Base-by-base conservation (phyloP, 306 rosid species). In the Phaseolus lunatus region DNA sequence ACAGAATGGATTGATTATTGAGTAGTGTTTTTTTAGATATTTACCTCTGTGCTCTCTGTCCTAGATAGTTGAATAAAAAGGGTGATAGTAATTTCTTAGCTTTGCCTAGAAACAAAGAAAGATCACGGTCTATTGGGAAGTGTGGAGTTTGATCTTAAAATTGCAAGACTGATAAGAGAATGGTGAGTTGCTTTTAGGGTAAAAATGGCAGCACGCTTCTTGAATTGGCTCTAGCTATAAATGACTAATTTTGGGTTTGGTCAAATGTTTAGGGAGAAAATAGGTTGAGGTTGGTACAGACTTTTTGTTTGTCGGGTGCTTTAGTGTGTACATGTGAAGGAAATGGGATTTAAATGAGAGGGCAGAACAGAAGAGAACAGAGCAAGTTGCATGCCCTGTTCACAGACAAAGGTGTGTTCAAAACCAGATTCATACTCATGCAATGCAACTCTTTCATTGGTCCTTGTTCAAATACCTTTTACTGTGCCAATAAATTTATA, bases 331-430 rank as follows among this genome's bases (percentile, higher is more conserved):
- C 9, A 22, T 59, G 24, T 74, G 37, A 73, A 39, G 66, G 73
- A 57, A 3, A 62, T 35, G 75, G 37, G 72, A 75, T 43, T 83
- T 63, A 63, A 64, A 64, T 35, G 27, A 9, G 70, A 9, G 69
- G 43, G 43, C 43, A 37, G 43, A 9, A 2, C 12, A 39, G 44
- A 11, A 10, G 69, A 54, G 31, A 11, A 10, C 80, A 54, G 41
- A 56, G 62, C 80, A 78, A 83, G 63, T 74, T 75, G 87, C 85
- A 67, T 70, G 81, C 41, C 35, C 62, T 76, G 52, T 61, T 22
- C 33, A 39, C 44, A 39, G 9, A 2, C 12, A 22, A 26, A 48
- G 26, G 33, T 29, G 52, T 72, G 31, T 72, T 72, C 58, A 63
- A 63, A 18, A 19, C 19, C 37, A 39, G 1, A 52, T 41, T 54